Evolutionary conservation across 2,329 filamentous ascomycete genomes (phyloP).

Genomic region (Clarireedia homoeocarpa): DNA sequence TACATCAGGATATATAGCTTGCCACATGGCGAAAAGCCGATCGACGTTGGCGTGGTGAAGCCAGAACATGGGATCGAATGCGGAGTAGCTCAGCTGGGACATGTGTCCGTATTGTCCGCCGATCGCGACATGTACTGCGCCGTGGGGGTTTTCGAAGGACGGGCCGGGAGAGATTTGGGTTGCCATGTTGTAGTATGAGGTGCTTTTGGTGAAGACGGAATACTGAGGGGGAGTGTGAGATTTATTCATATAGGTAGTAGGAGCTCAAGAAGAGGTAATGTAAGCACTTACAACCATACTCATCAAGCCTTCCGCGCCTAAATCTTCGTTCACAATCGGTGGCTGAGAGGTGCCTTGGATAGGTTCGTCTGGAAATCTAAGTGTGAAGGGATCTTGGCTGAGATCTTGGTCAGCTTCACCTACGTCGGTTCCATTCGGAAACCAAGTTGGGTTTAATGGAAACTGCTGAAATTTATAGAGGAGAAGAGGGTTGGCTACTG

Average conservation of each 20-base stretch:
- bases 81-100: slow-evolving; percentile 34
- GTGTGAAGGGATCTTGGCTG: slow-evolving; percentile 12
- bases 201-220: neutral
- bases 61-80: slow-evolving; percentile 42
- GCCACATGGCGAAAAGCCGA: slow-evolving; percentile 47
- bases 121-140: slow-evolving; percentile 35
- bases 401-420: neutral
- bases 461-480: slow-evolving; percentile 39
- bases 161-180: neutral
- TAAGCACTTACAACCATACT: neutral
- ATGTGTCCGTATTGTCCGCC: slow-evolving; percentile 34
- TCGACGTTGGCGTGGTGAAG: slow-evolving; percentile 52
- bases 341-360: neutral
- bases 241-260: neutral
- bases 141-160: slow-evolving; percentile 39
- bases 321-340: neutral
- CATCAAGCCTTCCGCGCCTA: neutral
- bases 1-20: slow-evolving; percentile 33
- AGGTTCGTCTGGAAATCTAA: neutral
- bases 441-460: slow-evolving; percentile 30
- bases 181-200: neutral
- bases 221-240: neutral
- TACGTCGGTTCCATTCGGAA: slow-evolving; percentile 2
- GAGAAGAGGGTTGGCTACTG: slow-evolving; percentile 42
- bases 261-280: neutral